Base-by-base conservation (phyloP, 176 grass and related monocot species). In the Avena eriantha region DNA sequence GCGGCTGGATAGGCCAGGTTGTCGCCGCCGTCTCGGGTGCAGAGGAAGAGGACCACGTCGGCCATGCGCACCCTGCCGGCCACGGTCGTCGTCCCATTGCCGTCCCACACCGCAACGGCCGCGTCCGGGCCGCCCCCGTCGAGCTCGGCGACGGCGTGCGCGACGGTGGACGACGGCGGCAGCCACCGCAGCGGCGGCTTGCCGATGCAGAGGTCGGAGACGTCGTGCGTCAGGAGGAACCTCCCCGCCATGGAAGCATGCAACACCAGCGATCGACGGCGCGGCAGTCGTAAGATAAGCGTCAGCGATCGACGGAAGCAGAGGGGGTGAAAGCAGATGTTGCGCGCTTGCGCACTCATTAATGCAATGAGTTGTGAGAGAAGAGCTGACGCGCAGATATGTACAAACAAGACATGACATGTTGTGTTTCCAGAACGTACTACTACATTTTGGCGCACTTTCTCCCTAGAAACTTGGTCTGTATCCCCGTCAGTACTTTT, bases 181-280 rank as follows among this genome's bases (percentile, higher is more conserved):
- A 98, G 88, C 76, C 87, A 90, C 81, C 78, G 74, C 53, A 95
- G 33, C 63, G 88, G 63, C 88, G 91, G 91, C 90, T 94, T 98
- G 87, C 91, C 93, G 93, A 98, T 98, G 91, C 96, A 98, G 83
- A 98, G 87, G 73, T 98, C 95, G 10, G 93, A 98, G 39, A 98
- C 91, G 51, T 93, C 82, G 17, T 84, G 85, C 79, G 58, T 64
- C 43, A 90, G 70, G 19, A 96, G 73, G 17, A 91, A 76, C 49
- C 71, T 79, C 85, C 79, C 76, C 55, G 89, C 91, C 95, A 95
- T 98, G 81, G 77, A 85, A 2, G 10, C 43, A 66, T 24, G 2
- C 24, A 48, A 0, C 0, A 22, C n/a, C 16, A 10, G 34, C 31
- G 8, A 26, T 14, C 60, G 50, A 4, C n/a, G 29, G 43, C 16